phyloP scores from a whole-genome alignment of 2,329 filamentous ascomycete species.

The Ascochyta koolunga region DNA sequence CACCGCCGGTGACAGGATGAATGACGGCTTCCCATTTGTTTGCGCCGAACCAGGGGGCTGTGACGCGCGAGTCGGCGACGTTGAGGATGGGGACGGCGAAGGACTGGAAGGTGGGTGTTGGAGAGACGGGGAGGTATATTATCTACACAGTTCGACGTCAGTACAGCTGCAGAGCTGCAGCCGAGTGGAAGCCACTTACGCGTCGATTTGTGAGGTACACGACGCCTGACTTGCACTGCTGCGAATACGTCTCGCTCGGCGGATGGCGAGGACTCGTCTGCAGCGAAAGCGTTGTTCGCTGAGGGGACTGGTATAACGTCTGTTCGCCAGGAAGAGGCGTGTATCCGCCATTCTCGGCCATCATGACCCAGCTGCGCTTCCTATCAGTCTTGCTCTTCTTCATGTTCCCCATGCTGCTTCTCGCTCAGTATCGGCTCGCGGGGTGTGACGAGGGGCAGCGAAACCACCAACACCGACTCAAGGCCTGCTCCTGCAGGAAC shows the following conservation, averaged over 20 bases:
- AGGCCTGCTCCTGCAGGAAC: background rate
- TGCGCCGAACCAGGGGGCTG: conserved; percentile 88
- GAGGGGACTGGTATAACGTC: conserved; percentile 78
- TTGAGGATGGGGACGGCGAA: conserved; percentile 90
- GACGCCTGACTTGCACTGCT: conserved; percentile 75
- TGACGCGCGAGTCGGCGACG: conserved; percentile 82
- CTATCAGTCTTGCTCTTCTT: conserved; percentile 41
- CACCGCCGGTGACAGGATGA: conserved; percentile 81
- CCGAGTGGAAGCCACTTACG: conserved; percentile 58
- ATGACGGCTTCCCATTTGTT: conserved; percentile 87
- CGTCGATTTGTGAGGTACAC: conserved; percentile 85
- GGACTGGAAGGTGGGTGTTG: conserved; percentile 74
- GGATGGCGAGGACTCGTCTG: conserved; percentile 72
- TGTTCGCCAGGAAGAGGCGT: conserved; percentile 85
- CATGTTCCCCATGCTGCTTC: conserved; percentile 21
- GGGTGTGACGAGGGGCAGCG: conserved; percentile 20
- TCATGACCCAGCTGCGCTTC: conserved; percentile 84
- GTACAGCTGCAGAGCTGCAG: background rate
- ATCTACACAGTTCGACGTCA: conserved; percentile 63
- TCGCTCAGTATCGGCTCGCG: conserved; percentile 11
- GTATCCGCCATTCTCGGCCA: conserved; percentile 73
- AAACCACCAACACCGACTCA: conserved; percentile 7
- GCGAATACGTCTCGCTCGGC: conserved; percentile 67
- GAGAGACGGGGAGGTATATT: conserved; percentile 80
- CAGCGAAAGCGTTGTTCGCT: conserved; percentile 77